A percentile compares a stretch with the other conserved stretches of the same genome.
Evolutionary conservation across 2,329 filamentous ascomycete genomes (phyloP).

Genomic region (Neonectria ditissima): DNA sequence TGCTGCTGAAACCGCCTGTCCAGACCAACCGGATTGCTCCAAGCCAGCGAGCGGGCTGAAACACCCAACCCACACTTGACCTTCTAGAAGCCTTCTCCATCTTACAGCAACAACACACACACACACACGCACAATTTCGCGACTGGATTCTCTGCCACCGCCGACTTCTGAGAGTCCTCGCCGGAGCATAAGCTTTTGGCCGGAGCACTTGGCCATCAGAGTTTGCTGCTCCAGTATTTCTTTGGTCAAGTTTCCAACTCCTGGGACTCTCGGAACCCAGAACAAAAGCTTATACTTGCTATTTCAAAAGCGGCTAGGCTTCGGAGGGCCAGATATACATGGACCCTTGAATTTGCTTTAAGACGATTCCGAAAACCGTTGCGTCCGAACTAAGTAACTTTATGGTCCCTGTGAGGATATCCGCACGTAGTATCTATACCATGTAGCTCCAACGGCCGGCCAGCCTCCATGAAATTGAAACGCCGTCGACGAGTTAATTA

Average conservation of each 20-base stretch:
- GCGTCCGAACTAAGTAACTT: constrained; percentile 21
- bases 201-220: constrained; percentile 12
- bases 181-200: constrained; percentile 8
- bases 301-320: constrained; percentile 22
- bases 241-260: not conserved
- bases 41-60: constrained; percentile 36
- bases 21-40: constrained; percentile 35
- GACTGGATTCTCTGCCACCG: constrained; percentile 24
- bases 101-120: constrained; percentile 26
- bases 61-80: constrained; percentile 40
- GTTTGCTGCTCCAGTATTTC: not conserved
- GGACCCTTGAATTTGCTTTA: constrained; percentile 25
- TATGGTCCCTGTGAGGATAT: constrained; percentile 21
- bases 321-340: constrained; percentile 14
- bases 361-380: constrained; percentile 25
- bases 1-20: constrained; percentile 34
- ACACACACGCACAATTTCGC: constrained; percentile 18
- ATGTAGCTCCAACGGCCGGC: constrained; percentile 23
- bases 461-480: constrained; percentile 29
- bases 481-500: constrained; percentile 30
- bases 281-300: constrained; percentile 11
- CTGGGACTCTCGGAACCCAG: constrained; percentile 6
- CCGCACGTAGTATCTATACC: not conserved
- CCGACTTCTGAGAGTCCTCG: constrained; percentile 11
- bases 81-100: constrained; percentile 46